phyloP scores from a whole-genome alignment of 1,284 basidiomycete species.

The Trichosporon sp. region DNA sequence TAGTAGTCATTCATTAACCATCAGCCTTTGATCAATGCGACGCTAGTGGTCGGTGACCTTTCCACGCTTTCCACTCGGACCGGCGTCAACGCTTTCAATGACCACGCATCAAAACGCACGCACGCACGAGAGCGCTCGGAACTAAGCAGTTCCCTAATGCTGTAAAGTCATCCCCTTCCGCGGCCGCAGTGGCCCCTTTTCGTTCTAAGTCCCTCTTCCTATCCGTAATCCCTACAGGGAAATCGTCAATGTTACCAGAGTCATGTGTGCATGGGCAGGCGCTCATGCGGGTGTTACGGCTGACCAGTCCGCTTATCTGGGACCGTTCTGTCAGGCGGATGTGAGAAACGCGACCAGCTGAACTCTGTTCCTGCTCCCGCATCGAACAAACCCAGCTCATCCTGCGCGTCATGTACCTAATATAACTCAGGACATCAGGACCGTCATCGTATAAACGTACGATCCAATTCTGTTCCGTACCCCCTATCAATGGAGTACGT shows the following conservation, averaged over 20 bases:
- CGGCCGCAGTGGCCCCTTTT: too few relatives aligned
- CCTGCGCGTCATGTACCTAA: slow-evolving; percentile 4
- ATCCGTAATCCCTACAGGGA: neutral
- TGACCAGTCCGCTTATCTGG: neutral
- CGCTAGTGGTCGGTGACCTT: neutral
- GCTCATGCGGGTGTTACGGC: neutral
- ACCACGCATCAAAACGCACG: neutral
- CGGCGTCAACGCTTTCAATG: neutral
- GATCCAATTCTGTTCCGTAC: neutral
- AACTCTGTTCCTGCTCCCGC: neutral
- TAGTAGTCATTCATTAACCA: neutral
- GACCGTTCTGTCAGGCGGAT: neutral
- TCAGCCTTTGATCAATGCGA: neutral
- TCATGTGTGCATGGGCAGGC: slow-evolving; percentile 2
- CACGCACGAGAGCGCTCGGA: neutral
- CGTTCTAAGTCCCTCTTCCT: too few relatives aligned
- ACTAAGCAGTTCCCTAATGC: too few relatives aligned
- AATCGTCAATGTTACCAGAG: slow-evolving; percentile 2
- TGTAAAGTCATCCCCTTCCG: too few relatives aligned
- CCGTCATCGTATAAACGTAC: neutral
- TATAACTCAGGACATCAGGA: neutral
- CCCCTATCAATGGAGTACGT: slow-evolving; percentile 1
- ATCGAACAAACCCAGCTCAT: neutral
- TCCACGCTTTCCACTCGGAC: neutral
- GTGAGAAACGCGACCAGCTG: neutral